phyloP scores from a whole-genome alignment of 768 basidiomycete species.

The Suillus sp. region DNA sequence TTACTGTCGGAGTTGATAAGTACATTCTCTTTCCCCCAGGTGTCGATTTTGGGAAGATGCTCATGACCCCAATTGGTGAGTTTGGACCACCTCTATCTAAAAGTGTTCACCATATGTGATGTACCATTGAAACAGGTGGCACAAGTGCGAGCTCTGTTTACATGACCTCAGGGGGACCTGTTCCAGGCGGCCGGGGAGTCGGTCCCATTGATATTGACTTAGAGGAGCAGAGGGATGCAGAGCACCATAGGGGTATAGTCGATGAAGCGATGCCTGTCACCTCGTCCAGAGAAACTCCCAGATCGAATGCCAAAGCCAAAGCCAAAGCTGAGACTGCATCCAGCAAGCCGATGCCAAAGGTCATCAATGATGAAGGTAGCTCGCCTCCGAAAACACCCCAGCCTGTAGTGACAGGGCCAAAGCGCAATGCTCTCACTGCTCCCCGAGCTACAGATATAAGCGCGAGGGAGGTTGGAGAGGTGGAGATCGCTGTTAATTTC shows the following conservation, averaged over 20 bases:
- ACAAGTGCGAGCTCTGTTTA: not conserved
- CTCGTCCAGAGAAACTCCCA: not conserved
- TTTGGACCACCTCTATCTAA: not conserved
- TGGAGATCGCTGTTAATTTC: slow-evolving; percentile 25
- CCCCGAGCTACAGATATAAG: slow-evolving; percentile 23
- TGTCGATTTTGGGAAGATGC: slow-evolving; percentile 57
- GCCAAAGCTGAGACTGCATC: not conserved
- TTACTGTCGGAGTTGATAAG: slow-evolving; percentile 63
- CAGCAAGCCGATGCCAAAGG: not conserved
- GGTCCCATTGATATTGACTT: slow-evolving; percentile 24
- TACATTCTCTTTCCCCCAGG: slow-evolving; percentile 72
- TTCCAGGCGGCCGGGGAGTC: slow-evolving; percentile 33
- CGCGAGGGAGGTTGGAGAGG: slow-evolving; percentile 26
- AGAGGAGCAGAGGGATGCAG: slow-evolving; percentile 26
- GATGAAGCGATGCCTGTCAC: not conserved
- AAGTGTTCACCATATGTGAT: not conserved
- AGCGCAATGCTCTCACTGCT: slow-evolving; percentile 7
- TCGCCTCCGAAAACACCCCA: slow-evolving; percentile 15
- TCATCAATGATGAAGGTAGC: slow-evolving; percentile 10
- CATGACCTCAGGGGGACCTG: slow-evolving; percentile 25
- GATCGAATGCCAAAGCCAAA: not conserved
- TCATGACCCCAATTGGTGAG: slow-evolving; percentile 27
- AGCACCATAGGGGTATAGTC: slow-evolving; percentile 6
- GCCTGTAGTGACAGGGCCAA: slow-evolving; percentile 11
- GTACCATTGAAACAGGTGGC: not conserved